phyloP scores from a whole-genome alignment of 1,284 basidiomycete species.

The Fomitopsis betulina region DNA sequence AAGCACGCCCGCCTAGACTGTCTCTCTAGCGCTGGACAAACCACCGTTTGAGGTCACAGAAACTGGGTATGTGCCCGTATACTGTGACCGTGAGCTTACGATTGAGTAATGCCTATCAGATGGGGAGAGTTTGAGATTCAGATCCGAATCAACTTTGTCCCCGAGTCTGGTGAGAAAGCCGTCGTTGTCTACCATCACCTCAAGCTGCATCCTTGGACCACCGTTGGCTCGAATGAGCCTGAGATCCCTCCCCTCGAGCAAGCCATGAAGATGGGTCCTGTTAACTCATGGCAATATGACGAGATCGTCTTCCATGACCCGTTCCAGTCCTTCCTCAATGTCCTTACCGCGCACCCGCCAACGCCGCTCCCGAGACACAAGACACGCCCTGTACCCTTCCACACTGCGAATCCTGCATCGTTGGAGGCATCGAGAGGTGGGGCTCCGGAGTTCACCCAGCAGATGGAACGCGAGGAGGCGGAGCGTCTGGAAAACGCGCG shows the following conservation, averaged over 20 bases:
- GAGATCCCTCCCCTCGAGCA: slow-evolving; percentile 61
- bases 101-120: slow-evolving; percentile 35
- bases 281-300: slow-evolving; percentile 99
- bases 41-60: slow-evolving; percentile 94
- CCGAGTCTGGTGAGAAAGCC: slow-evolving; percentile 91
- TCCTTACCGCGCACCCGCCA: slow-evolving; percentile 80
- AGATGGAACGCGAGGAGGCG: slow-evolving; percentile 85
- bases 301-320: slow-evolving; percentile 98
- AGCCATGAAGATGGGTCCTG: slow-evolving; percentile 62
- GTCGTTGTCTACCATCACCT: slow-evolving; percentile 87
- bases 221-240: slow-evolving; percentile 44
- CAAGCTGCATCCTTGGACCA: slow-evolving; percentile 93
- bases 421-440: slow-evolving; percentile 63
- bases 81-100: background rate
- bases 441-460: slow-evolving; percentile 73
- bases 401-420: slow-evolving; percentile 56
- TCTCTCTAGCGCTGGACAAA: slow-evolving; percentile 75
- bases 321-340: slow-evolving; percentile 82
- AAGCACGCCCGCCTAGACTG: background rate
- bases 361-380: slow-evolving; percentile 72
- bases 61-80: slow-evolving; percentile 62
- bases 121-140: slow-evolving; percentile 99
- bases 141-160: slow-evolving; percentile 90
- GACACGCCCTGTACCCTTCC: slow-evolving; percentile 65
- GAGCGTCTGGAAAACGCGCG: slow-evolving; percentile 78